Conservation (phyloP, 106 monocot species). For the Cymbidium sinense region DNA sequence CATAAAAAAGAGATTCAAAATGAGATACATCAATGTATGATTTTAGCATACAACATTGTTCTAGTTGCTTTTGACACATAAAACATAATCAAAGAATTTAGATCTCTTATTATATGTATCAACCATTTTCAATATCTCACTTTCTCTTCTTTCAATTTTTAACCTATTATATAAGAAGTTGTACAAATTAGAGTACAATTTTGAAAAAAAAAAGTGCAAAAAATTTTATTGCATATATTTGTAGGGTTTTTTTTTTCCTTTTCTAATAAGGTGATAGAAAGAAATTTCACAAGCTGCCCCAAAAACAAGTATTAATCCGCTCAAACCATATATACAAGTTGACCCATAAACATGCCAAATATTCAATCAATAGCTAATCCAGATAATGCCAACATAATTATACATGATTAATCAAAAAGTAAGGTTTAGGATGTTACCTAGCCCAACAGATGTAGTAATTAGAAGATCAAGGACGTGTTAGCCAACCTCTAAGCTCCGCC, state of each 20-base stretch:
- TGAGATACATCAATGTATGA: no score
- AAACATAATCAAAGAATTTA: background rate
- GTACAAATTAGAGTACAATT: background rate
- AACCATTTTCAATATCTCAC: background rate
- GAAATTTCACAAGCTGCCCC: background rate
- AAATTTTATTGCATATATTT: background rate
- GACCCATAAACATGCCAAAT: background rate
- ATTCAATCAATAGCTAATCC: background rate
- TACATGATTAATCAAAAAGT: background rate
- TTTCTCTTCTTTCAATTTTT: background rate
- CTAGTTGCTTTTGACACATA: no score
- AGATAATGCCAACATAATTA: background rate
- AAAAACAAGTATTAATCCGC: background rate
- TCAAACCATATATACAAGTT: background rate
- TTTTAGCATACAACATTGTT: no score
- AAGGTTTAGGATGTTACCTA: background rate
- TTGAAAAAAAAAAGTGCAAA: background rate
- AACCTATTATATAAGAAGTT: background rate
- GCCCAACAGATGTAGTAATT: background rate
- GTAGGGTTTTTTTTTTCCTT: background rate
- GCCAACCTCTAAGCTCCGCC: background rate
- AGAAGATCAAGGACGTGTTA: background rate
- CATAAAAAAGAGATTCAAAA: no score
- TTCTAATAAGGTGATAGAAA: background rate
- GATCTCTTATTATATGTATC: background rate